Base-by-base conservation (phyloP, 2,329 filamentous ascomycete species). In the Aschersonia sp. region DNA sequence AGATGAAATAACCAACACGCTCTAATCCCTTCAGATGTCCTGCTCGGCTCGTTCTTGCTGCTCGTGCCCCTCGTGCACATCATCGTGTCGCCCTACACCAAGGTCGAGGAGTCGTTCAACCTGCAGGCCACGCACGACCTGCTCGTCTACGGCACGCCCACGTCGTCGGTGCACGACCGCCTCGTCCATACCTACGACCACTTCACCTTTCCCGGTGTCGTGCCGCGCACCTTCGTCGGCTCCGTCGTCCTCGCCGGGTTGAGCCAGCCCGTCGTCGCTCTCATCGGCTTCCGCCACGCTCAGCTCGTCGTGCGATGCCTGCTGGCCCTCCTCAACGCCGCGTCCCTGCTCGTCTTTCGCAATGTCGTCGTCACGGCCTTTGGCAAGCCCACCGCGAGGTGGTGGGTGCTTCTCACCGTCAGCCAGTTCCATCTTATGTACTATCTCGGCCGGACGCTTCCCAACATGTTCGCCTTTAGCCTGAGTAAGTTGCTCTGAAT, bases 41-140 rank as follows among this genome's bases (percentile, higher is more conserved):
- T 53, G 40, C 50, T 60, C 44, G 51, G 54, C 31, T 47, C 53
- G 30, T 53, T 65, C 43, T 59, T 67, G 50, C 58, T 80, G 53
- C 65, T 81, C 45, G 70, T 89, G 50, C 84, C 85, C 1, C 62
- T 72, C 2, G 48, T 84, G 48, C 86, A 95, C 64, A 78, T 94
- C 48, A 59, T 80, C 51, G 62, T 80, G 30, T 80, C 89, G 9
- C 92, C 92, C 1, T 91, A 94, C 69, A 96, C 89, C 49, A 98
- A 98, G 65, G 92, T 98, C 51, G 92, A 98, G 65, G 92, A 98
- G 66, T 97, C 91, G 0, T 97, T 98, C 76, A 95, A 95, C 63
- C 80, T 97, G 50, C 92, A 98, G 64, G 92, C 92, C 5, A 77
- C 82, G 3, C 92, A 97, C 65, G 92, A 98, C 63, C 84, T 98